These are phyloP conservation scores for Pseudopyricularia javanii DNA, from an alignment of 2,329 filamentous ascomycete species.

Conservation along the genomic window DNA sequence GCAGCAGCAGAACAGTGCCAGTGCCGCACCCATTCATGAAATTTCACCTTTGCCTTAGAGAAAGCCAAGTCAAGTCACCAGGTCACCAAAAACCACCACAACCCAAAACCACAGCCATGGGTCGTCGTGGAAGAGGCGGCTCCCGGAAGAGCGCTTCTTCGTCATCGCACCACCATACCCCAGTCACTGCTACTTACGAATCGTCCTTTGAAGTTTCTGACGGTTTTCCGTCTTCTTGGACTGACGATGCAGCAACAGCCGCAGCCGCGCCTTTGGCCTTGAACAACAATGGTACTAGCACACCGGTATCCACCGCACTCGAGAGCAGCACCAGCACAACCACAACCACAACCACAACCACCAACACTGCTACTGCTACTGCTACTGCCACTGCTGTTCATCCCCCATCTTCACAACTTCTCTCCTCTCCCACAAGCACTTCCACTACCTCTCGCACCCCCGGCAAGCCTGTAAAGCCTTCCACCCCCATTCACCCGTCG, in stretches of 20 bases:
- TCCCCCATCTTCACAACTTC: background rate
- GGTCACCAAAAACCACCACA: background rate
- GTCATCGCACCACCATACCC: constrained; percentile 2
- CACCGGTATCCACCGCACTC: background rate
- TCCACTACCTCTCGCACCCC: background rate
- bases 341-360: background rate
- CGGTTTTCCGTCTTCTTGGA: background rate
- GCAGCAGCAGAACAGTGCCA: too few relatives aligned
- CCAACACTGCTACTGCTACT: background rate
- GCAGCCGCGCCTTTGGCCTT: background rate
- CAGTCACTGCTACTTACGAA: constrained; percentile 1
- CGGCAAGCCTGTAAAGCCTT: background rate
- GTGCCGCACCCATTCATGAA: too few relatives aligned
- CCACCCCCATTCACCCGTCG: background rate
- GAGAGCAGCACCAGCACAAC: background rate
- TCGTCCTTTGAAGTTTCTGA: background rate
- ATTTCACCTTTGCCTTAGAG: too few relatives aligned
- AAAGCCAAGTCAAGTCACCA: background rate
- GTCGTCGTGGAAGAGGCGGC: constrained; percentile 7
- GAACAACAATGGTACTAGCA: background rate
- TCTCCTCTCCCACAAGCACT: background rate
- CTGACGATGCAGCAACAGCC: background rate
- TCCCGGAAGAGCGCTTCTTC: constrained; percentile 5
- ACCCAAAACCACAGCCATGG: constrained; percentile 5
- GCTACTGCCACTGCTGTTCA: background rate